phyloP scores from a whole-genome alignment of 192 early-diverging fungal genomes.

The Helicostylum pulchrum region DNA sequence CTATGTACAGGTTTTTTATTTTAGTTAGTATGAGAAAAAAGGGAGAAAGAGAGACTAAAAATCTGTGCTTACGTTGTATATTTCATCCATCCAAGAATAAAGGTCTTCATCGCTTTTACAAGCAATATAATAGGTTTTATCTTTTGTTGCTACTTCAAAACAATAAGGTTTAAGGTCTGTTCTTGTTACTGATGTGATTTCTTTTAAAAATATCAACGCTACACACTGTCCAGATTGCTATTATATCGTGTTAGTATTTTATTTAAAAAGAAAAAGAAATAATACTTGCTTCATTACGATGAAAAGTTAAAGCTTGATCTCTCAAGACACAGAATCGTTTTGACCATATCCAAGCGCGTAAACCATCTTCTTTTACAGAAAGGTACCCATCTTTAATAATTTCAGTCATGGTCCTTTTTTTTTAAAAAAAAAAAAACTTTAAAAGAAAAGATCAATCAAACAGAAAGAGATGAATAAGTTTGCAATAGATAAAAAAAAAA shows the following conservation, averaged over 20 bases:
- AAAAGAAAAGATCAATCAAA: neutral
- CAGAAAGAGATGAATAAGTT: neutral
- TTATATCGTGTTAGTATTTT: neutral
- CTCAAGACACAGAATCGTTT: constrained; percentile 86
- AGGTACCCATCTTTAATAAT: constrained; percentile 80
- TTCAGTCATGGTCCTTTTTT: constrained; percentile 25
- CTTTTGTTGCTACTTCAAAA: constrained; percentile 91
- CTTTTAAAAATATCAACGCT: constrained; percentile 88
- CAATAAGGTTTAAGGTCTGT: constrained; percentile 90
- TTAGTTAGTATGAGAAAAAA: neutral
- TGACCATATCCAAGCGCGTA: constrained; percentile 91
- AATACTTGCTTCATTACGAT: constrained; percentile 84
- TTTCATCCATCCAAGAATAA: constrained; percentile 98
- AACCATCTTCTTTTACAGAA: constrained; percentile 87
- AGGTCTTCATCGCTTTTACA: constrained; percentile 95
- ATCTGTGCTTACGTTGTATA: constrained; percentile 73
- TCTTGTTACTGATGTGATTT: constrained; percentile 82
- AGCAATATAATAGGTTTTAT: constrained; percentile 88
- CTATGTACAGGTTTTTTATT: constrained; percentile 25
- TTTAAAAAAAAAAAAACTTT: neutral
- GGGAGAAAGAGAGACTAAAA: neutral
- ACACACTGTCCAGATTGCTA: constrained; percentile 86
- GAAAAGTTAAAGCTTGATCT: constrained; percentile 87
- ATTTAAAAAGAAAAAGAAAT: no score
- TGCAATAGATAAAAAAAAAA: no score